phyloP scores from a whole-genome alignment of 2,329 filamentous ascomycete species.

The Graphiopsis chlorocephala region DNA sequence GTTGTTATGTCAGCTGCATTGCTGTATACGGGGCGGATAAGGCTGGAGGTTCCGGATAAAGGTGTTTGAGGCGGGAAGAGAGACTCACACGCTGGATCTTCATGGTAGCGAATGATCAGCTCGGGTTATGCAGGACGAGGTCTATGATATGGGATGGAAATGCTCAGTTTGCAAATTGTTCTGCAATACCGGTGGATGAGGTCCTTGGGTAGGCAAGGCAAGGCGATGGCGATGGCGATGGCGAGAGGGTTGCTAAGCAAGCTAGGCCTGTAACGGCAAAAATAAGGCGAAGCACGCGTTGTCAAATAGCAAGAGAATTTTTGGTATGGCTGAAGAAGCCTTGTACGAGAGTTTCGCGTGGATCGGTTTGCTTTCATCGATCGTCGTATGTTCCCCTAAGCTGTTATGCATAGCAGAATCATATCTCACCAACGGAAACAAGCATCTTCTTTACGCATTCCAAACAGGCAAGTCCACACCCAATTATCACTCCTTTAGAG shows the following conservation, averaged over 20 bases:
- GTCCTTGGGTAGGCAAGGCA: neutral
- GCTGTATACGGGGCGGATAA: neutral
- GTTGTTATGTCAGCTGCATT: constrained; percentile 3
- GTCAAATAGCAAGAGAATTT: neutral
- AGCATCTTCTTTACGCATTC: neutral
- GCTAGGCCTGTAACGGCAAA: neutral
- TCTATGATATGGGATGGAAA: neutral
- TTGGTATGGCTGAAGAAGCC: neutral
- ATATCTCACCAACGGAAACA: neutral
- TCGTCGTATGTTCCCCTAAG: neutral
- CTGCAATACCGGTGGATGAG: neutral
- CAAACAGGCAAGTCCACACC: neutral
- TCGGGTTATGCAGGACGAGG: neutral
- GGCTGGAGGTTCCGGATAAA: neutral
- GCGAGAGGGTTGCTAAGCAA: constrained; percentile 6
- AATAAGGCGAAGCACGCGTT: neutral
- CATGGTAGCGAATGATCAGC: constrained; percentile 17
- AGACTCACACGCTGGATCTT: constrained; percentile 33
- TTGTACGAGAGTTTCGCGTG: neutral
- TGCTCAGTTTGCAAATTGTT: neutral
- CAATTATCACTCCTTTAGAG: neutral
- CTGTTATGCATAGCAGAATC: neutral
- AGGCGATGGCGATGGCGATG: neutral
- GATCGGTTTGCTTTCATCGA: neutral
- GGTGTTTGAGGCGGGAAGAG: neutral